A percentile compares a stretch with the other conserved stretches of the same genome.
Conservation (phyloP, 495 filamentous ascomycete species). For the Podospora pseudopauciseta region DNA sequence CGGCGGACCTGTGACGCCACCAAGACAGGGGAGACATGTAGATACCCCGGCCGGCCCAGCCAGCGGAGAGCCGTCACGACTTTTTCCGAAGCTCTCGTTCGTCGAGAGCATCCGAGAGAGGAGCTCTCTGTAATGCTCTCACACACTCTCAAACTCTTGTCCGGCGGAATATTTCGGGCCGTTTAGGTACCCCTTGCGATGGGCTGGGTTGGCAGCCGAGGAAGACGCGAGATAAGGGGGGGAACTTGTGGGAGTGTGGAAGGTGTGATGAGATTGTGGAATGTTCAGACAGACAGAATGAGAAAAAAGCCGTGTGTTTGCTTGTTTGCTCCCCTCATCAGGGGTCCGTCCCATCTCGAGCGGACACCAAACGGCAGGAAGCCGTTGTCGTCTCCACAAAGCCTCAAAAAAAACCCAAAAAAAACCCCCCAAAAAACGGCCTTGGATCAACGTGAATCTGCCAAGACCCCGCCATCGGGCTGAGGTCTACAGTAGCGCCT, state of each 20-base stretch:
- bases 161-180: conserved; percentile 20
- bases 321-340: neutral
- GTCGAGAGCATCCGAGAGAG: neutral
- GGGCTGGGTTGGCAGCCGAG: conserved; percentile 12
- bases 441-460: neutral
- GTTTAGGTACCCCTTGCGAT: conserved; percentile 9
- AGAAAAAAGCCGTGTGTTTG: neutral
- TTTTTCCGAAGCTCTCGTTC: neutral
- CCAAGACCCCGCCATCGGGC: neutral
- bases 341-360: neutral
- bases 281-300: neutral
- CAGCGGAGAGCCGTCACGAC: neutral
- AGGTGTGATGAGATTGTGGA: conserved; percentile 2
- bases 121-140: neutral
- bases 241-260: neutral
- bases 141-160: neutral
- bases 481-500: neutral
- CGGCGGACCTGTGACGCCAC: neutral
- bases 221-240: conserved; percentile 23
- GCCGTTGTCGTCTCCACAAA: neutral
- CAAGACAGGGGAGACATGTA: neutral
- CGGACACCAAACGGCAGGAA: neutral
- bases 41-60: neutral
- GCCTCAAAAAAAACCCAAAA: neutral
- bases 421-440: neutral